Evolutionary conservation across 2,329 filamentous ascomycete species (phyloP), one percentile per base, ranked within the genome.

Genomic region (Fusarium sacchari): DNA sequence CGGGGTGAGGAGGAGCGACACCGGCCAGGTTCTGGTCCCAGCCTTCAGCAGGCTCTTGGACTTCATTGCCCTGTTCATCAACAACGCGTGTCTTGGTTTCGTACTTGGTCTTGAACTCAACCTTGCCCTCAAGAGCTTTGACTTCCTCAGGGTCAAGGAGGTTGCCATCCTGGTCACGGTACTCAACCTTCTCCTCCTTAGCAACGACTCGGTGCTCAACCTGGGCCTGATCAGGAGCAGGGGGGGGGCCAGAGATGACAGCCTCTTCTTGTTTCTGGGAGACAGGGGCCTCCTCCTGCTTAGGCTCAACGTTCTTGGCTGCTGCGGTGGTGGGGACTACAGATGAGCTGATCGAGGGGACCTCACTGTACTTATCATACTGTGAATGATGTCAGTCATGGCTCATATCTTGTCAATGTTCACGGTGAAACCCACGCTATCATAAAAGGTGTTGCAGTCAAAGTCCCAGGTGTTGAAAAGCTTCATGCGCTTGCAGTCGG

Each of bases 361-460:
- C 57, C 47, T 74, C 72, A 36, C 75, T 79, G 76, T 89, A 89
- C 53, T 83, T 84, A 28, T 86, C 84, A 72, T 89, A 89, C 87
- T 88, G 77, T 57, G 67, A 34, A 58, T 30, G 17, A 44, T 66
- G 66, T 80, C 62, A 80, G 77, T 52, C 22, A 50, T 9, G 26
- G 9, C 18, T 47, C 53, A 26, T 49, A 32, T 20, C 17, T 26
- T 26, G 20, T 47, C 50, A 28, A n/a, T 24, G 30, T 14, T 34
- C 12, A 37, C 36, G 12, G 78, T 49, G 44, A 30, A 17, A 92
- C 94, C 93, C 91, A 98, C 95, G 80, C 91, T 91, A 74, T 92
- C 91, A 77, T 92, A 87, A 86, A 99, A 99, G 68, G 90, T 95
- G 83, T 97, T 97, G 89, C 96, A 99, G 83, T 99, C 96, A 89